Percentiles rank a stretch among this genome's conserved stretches.
Evolutionary conservation across 495 filamentous ascomycete species (phyloP).

Genomic region (Penicillium bovifimosum): DNA sequence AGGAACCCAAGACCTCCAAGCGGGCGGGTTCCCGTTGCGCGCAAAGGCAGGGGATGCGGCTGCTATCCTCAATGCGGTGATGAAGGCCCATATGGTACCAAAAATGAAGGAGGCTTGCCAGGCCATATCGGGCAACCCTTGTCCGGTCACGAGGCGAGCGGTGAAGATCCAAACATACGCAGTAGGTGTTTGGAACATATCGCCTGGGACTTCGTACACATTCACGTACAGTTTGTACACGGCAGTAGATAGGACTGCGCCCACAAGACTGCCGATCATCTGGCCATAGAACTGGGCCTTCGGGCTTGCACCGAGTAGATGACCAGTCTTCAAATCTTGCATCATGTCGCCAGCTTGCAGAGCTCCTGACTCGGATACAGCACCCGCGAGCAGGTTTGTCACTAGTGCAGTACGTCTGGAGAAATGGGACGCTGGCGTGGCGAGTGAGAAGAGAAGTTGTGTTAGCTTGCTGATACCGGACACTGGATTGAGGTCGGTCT

Average conservation of each 20-base stretch:
- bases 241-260: constrained; percentile 77
- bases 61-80: constrained; percentile 63
- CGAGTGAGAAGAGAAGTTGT: constrained; percentile 86
- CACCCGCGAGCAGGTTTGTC: constrained; percentile 93
- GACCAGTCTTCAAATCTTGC: constrained; percentile 97
- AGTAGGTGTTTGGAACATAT: constrained; percentile 89
- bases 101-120: constrained; percentile 68
- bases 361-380: constrained; percentile 80
- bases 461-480: constrained; percentile 95
- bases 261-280: constrained; percentile 83
- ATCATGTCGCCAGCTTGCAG: constrained; percentile 96
- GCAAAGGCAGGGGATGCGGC: constrained; percentile 35
- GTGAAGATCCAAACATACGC: constrained; percentile 97
- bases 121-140: constrained; percentile 80
- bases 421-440: constrained; percentile 69
- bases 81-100: constrained; percentile 60
- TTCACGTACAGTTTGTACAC: constrained; percentile 89
- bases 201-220: constrained; percentile 82
- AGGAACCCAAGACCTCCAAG: constrained; percentile 55
- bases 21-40: constrained; percentile 19
- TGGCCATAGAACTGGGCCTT: constrained; percentile 97
- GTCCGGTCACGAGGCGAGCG: constrained; percentile 85
- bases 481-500: constrained; percentile 96
- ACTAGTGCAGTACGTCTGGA: constrained; percentile 59
- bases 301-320: constrained; percentile 84